Evolutionary conservation across 2,329 filamentous ascomycete genomes (phyloP), one percentile per base, ranked within the genome.

Genomic region (Alternaria solani): DNA sequence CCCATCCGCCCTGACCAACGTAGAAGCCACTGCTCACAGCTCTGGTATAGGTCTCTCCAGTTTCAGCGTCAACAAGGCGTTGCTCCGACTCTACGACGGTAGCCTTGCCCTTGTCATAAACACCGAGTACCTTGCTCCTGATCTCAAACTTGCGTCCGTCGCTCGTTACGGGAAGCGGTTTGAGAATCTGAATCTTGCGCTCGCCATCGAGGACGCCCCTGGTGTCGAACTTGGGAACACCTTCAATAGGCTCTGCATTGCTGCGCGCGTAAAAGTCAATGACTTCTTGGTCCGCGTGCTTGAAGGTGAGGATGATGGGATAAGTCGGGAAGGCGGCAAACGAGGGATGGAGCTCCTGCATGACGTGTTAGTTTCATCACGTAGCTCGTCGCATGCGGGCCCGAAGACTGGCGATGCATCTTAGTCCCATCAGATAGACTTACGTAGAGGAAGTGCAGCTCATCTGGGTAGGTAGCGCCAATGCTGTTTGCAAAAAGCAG

Each of bases 361-460:
- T 23, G n/a, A 30, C 18, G 2, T 49, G 59, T 67, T 47, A 66
- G 42, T 47, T 30, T 28, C 51, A 28, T 51, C 16, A 28, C 23
- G 28, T 30, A 30, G 43, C 28, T 53, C 5, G 14, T 12, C 11
- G 28, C 34, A 14, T 36, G 32, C 12, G 18, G 18, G 25, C 34
- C 26, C 26, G 23, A 3, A 32, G 23, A 14, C 12, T 25, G 14
- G 18, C 5, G 46, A 11, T 4, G 46, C 14, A 6, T 36, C 3
- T n/a, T 7, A n/a, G 4, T 26, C 25, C 28, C 26, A 18, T 7
- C 5, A 4, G 23, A 36, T 11, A n/a, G 38, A 75, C 86, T 61
- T 84, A 95, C 93, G 73, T 93, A 97, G 81, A 97, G 89, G 77
- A 94, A 96, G 77, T 97, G 93, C 74, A 97, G 87, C 84, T 97